Percentiles rank a stretch among this genome's conserved stretches.
Evolutionary conservation across 129 eudicot species (phyloP).

Genomic region (Silybum marianum): DNA sequence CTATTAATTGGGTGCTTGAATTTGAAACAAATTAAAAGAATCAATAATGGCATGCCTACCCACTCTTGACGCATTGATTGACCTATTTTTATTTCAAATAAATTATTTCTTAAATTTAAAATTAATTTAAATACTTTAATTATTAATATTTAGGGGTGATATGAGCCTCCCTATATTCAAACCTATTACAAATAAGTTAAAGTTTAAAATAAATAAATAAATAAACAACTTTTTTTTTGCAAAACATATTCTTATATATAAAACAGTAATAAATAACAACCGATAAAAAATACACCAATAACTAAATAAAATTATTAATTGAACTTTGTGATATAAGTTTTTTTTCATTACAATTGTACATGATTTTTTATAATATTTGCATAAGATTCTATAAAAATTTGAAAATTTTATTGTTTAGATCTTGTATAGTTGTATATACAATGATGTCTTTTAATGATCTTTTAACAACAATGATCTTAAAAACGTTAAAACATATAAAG

Average conservation of each 20-base stretch:
- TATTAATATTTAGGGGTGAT: too few species aligned
- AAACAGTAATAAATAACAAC: not conserved
- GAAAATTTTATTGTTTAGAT: not conserved
- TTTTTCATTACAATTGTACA: not conserved
- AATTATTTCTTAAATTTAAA: not conserved
- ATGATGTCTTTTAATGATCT: not conserved
- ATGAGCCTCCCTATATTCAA: too few species aligned
- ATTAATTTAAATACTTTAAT: too few species aligned
- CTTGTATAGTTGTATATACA: not conserved
- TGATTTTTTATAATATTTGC: not conserved
- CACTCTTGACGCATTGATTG: constrained; percentile 29
- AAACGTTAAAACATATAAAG: not conserved
- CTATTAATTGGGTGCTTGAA: constrained; percentile 31
- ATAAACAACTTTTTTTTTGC: not conserved
- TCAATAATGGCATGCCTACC: constrained; percentile 34
- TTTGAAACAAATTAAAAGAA: constrained; percentile 24
- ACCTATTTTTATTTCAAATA: not conserved
- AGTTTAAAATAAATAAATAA: not conserved
- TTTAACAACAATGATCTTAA: not conserved
- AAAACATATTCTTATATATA: not conserved
- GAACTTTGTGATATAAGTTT: not conserved
- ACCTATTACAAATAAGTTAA: not conserved
- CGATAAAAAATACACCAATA: not conserved
- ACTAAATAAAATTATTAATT: too few species aligned
- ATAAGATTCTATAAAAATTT: not conserved